Evolutionary conservation across 1,284 basidiomycete genomes (phyloP), one percentile per base, ranked within the genome.

Genomic region (Cryptococcus neoformans): DNA sequence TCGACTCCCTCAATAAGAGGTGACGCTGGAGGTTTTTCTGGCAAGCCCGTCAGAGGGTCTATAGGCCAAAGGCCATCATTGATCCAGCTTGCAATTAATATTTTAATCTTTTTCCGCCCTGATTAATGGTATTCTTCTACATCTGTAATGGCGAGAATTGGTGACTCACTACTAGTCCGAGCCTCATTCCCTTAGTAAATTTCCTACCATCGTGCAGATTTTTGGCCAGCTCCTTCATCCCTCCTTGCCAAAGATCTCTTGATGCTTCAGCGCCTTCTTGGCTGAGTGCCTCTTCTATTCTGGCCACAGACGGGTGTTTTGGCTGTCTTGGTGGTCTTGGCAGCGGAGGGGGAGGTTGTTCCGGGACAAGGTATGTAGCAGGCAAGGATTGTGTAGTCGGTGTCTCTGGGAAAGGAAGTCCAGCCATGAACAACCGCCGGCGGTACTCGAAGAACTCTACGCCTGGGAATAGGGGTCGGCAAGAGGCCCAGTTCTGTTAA

Each of bases 31-130:
- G 72, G 65, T 51, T 52, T 51, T 5, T 55, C 28, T 9, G 67
- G 60, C 17, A 62, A 52, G n/a, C 58, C 59, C 1, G 67, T 68
- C 10, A 35, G 37, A 2, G 70, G 64, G 50, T 74, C 72, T 8
- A 62, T 55, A 2, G 77, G 75, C 76, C 76, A 78, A 3, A 73
- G 72, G 12, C 76, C 76, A 51, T 78, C 75, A 51, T 64, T 54
- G 9, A 75, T 64, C 76, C 76, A 78, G 8, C 70, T 59, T 36
- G 71, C 67, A 44, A 63, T 62, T 7, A 76, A 62, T 39, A 75
- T 68, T 44, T 73, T 72, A 58, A 78, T 73, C 75, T 76, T 45
- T 16, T 34, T 21, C 16, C 16, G 16, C 6, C 11, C 16, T 41
- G 12, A 11, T 41, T 41, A 11, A 5, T 41, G 16, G 40, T 5